A percentile compares a stretch with the other conserved stretches of the same genome.
phyloP scores from a whole-genome alignment of 2,329 filamentous ascomycete genomes.

The Colletotrichum noveboracense region DNA sequence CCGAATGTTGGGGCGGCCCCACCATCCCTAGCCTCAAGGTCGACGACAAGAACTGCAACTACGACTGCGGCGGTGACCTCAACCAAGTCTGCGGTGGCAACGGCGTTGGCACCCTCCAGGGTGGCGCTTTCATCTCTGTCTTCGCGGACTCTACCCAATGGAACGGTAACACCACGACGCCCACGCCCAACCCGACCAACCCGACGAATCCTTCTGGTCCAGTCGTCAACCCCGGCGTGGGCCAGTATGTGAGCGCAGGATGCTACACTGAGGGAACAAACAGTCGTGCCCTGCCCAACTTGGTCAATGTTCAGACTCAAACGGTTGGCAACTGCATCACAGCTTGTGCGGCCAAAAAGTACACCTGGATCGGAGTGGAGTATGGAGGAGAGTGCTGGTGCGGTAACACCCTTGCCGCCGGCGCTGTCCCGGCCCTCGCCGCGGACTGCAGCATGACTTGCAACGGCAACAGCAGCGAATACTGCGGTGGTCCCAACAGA shows the following conservation, averaged over 20 bases:
- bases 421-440: slow-evolving; percentile 31
- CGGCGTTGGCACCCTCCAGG: slow-evolving; percentile 34
- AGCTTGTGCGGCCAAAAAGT: slow-evolving; percentile 32
- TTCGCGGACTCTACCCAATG: slow-evolving; percentile 44
- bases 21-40: slow-evolving; percentile 49
- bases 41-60: slow-evolving; percentile 54
- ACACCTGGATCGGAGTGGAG: slow-evolving; percentile 38
- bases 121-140: slow-evolving; percentile 51
- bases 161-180: slow-evolving; percentile 31
- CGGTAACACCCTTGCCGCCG: slow-evolving; percentile 31
- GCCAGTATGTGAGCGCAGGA: slow-evolving; percentile 24
- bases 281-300: slow-evolving; percentile 25
- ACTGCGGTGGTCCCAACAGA: slow-evolving; percentile 37
- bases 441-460: slow-evolving; percentile 40
- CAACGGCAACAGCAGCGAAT: slow-evolving; percentile 40
- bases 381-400: slow-evolving; percentile 48
- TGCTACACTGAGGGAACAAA: slow-evolving; percentile 26
- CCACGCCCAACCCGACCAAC: slow-evolving; percentile 17
- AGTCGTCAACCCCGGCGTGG: slow-evolving; percentile 41
- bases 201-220: slow-evolving; percentile 25
- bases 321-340: slow-evolving; percentile 21
- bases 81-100: slow-evolving; percentile 61
- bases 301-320: not conserved
- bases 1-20: slow-evolving; percentile 61
- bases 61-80: slow-evolving; percentile 51